phyloP scores from a whole-genome alignment of 169 alveolate genomes.

The Plasmodium gallinaceum region DNA sequence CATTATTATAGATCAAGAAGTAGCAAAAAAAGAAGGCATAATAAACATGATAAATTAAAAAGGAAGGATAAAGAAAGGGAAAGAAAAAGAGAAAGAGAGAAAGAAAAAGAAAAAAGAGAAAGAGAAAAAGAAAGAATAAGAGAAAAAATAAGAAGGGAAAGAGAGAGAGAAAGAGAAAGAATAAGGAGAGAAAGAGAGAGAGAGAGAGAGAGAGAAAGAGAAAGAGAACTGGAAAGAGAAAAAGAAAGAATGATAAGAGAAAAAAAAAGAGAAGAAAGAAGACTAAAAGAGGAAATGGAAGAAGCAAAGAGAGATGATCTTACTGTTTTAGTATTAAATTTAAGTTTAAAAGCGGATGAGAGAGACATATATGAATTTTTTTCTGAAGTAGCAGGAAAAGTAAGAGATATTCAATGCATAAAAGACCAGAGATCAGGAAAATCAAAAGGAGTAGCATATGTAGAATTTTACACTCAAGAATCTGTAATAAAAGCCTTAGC shows the following conservation, averaged over 20 bases:
- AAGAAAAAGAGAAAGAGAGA: slow-evolving; percentile 23
- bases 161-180: slow-evolving; percentile 46
- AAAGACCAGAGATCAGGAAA: slow-evolving; percentile 96
- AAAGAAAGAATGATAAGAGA: slow-evolving; percentile 77
- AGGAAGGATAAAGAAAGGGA: slow-evolving; percentile 9
- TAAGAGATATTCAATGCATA: slow-evolving; percentile 96
- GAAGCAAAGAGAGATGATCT: slow-evolving; percentile 98
- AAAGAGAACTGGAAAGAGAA: slow-evolving; percentile 46
- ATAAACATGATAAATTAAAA: slow-evolving; percentile 1
- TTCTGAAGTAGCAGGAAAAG: slow-evolving; percentile 96
- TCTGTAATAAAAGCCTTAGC: slow-evolving; percentile 96
- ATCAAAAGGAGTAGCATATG: slow-evolving; percentile 98
- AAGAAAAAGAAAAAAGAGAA: slow-evolving; percentile 12
- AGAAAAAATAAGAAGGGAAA: slow-evolving; percentile 18
- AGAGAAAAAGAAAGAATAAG: slow-evolving; percentile 33
- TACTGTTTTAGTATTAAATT: slow-evolving; percentile 95
- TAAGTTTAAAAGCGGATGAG: slow-evolving; percentile 95
- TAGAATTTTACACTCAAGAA: slow-evolving; percentile 97
- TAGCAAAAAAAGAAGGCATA: slow-evolving; percentile 7
- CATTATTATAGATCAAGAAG: slow-evolving; percentile 31
- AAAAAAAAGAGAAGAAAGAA: slow-evolving; percentile 84
- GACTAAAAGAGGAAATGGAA: slow-evolving; percentile 92
- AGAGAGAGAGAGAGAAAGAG: slow-evolving; percentile 31
- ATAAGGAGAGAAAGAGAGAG: slow-evolving; percentile 11
- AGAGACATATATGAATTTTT: slow-evolving; percentile 96